These are phyloP conservation scores for Asterophora parasitica DNA, from an alignment of 768 basidiomycete species.

Conservation along the genomic window DNA sequence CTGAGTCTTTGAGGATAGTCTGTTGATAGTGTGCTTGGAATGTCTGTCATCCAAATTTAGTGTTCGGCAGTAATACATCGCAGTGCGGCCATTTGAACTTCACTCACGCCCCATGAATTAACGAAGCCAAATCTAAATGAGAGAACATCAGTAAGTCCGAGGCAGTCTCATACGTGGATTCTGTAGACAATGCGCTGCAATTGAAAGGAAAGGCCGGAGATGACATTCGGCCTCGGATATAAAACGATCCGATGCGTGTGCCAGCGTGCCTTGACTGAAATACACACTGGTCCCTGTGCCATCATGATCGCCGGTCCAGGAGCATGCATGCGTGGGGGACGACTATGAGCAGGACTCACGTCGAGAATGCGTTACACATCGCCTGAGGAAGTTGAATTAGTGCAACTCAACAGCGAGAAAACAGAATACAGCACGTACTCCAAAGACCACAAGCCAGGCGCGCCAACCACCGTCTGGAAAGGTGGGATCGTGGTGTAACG, in stretches of 20 bases:
- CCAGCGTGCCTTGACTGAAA: conserved; percentile 7
- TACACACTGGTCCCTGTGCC: no score
- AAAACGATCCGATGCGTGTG: not conserved
- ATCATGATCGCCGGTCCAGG: not conserved
- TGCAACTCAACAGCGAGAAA: no score
- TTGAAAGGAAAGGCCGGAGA: not conserved
- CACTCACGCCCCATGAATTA: conserved; percentile 69
- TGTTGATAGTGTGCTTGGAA: conserved; percentile 73
- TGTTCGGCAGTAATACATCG: no score
- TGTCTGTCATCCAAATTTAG: conserved; percentile 35
- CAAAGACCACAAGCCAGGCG: conserved; percentile 41
- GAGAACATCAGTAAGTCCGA: not conserved
- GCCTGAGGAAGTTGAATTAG: conserved; percentile 24
- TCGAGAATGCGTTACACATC: conserved; percentile 43
- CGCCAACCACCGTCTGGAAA: conserved; percentile 41
- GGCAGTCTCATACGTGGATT: no score
- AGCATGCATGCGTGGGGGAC: not conserved
- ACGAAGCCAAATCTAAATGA: conserved; percentile 55
- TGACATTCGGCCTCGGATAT: no score
- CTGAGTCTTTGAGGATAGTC: conserved; percentile 39
- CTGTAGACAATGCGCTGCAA: not conserved
- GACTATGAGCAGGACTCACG: conserved; percentile 21
- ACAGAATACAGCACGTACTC: conserved; percentile 25
- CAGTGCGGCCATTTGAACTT: not conserved
- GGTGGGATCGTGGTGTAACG: conserved; percentile 5